A percentile compares a stretch with the other conserved stretches of the same genome.
Conservation (phyloP, 1,284 basidiomycete genomes). For the Apiotrichum porosum region DNA sequence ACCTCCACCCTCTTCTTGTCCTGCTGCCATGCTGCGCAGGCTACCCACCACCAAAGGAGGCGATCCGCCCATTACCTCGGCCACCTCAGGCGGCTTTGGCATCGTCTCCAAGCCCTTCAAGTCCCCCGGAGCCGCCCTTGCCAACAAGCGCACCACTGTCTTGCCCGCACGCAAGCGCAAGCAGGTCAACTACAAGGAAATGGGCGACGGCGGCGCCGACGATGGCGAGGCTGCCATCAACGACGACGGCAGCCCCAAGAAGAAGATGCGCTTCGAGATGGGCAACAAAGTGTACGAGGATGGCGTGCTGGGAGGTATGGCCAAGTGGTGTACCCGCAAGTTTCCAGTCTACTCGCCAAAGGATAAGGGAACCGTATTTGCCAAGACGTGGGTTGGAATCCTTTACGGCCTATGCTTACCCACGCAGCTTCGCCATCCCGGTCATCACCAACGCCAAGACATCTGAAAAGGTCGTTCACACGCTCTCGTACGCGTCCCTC, state of each 20-base stretch:
- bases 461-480: constrained; percentile 58
- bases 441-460: constrained; percentile 78
- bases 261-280: constrained; percentile 52
- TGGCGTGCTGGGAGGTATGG: constrained; percentile 49
- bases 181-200: constrained; percentile 70
- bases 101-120: constrained; percentile 65
- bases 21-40: constrained; percentile 31
- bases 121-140: constrained; percentile 56
- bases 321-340: constrained; percentile 57
- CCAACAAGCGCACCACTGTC: constrained; percentile 50
- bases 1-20: not conserved
- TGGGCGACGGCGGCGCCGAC: constrained; percentile 54
- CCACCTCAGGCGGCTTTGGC: constrained; percentile 44
- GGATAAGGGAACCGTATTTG: constrained; percentile 61
- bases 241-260: constrained; percentile 51
- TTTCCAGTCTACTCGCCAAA: constrained; percentile 82
- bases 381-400: constrained; percentile 50
- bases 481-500: constrained; percentile 68
- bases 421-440: constrained; percentile 74
- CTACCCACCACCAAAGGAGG: constrained; percentile 22
- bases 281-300: constrained; percentile 50
- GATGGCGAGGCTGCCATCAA: constrained; percentile 52
- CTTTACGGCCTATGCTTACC: too few relatives aligned
- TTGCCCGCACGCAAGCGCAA: constrained; percentile 69
- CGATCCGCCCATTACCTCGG: constrained; percentile 34